Conservation (phyloP, 1,139 yeast genomes). For the Kodamaea arcana region DNA sequence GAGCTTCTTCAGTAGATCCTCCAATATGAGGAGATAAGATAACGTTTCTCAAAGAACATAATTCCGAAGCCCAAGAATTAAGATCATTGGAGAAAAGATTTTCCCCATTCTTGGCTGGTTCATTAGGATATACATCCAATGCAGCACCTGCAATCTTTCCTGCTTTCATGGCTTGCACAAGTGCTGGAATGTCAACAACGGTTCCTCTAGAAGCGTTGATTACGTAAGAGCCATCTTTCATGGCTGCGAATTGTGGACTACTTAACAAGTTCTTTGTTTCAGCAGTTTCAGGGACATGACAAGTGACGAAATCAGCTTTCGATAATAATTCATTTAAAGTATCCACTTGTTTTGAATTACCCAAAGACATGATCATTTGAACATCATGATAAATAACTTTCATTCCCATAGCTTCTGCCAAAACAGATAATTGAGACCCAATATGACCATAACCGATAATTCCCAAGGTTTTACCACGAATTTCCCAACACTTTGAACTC, state of each 20-base stretch:
- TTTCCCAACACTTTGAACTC: conserved; percentile 95
- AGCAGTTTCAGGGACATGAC: conserved; percentile 92
- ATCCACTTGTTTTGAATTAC: conserved; percentile 92
- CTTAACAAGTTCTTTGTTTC: conserved; percentile 91
- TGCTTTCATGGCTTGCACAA: conserved; percentile 83
- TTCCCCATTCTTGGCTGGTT: conserved; percentile 96
- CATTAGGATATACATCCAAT: conserved; percentile 92
- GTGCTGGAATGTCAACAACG: conserved; percentile 92
- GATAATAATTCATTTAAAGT: conserved; percentile 78
- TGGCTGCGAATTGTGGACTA: conserved; percentile 87
- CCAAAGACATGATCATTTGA: conserved; percentile 89
- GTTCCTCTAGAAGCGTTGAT: conserved; percentile 98
- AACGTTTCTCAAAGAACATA: conserved; percentile 78
- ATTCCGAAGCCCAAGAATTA: conserved; percentile 81
- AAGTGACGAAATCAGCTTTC: conserved; percentile 81
- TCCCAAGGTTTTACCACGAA: conserved; percentile 97
- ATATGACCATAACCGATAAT: conserved; percentile 98
- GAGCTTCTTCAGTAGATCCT: conserved; percentile 99
- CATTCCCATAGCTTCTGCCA: conserved; percentile 99
- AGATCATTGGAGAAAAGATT: conserved; percentile 66
- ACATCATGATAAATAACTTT: conserved; percentile 92
- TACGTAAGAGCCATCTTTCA: conserved; percentile 94
- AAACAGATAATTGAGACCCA: conserved; percentile 93
- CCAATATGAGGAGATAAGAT: conserved; percentile 97
- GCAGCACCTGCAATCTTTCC: conserved; percentile 98